Conservation (phyloP, 2,329 filamentous ascomycete species). For the Blastomyces percursus region DNA sequence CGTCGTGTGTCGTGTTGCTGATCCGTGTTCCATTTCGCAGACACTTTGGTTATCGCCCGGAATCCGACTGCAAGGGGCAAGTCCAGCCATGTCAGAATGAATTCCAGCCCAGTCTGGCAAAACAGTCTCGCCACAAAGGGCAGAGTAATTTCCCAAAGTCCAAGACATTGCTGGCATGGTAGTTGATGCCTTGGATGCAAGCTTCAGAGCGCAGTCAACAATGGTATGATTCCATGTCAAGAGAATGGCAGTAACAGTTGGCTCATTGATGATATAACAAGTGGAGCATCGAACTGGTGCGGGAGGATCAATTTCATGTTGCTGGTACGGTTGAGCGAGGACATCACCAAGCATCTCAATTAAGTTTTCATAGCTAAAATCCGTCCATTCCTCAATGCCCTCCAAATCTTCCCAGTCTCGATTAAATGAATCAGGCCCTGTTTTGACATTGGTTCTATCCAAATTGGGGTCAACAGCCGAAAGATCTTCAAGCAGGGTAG, state of each 20-base stretch:
- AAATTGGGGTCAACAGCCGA: neutral
- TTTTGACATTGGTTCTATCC: slow-evolving; percentile 2
- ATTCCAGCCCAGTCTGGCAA: slow-evolving; percentile 7
- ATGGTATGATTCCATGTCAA: slow-evolving; percentile 8
- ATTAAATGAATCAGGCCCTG: slow-evolving; percentile 3
- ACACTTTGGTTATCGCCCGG: slow-evolving; percentile 8
- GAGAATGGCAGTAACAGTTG: slow-evolving; percentile 2
- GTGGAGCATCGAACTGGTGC: neutral
- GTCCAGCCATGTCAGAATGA: neutral
- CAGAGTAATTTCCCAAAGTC: neutral
- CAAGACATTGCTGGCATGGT: neutral
- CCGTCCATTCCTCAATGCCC: neutral
- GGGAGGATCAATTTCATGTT: slow-evolving; percentile 1
- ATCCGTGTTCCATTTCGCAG: slow-evolving; percentile 3
- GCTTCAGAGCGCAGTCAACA: slow-evolving; percentile 3
- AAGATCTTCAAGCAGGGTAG: slow-evolving; percentile 5
- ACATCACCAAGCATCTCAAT: slow-evolving; percentile 4
- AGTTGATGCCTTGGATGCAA: neutral
- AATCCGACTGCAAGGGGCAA: neutral
- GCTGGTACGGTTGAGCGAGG: neutral
- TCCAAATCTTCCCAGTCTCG: slow-evolving; percentile 3
- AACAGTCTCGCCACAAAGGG: neutral
- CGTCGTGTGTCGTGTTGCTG: neutral
- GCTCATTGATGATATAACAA: slow-evolving; percentile 3
- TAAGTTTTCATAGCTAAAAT: slow-evolving; percentile 6